Evolutionary conservation across 768 basidiomycete species (phyloP).

Genomic region (Collybia sordida): DNA sequence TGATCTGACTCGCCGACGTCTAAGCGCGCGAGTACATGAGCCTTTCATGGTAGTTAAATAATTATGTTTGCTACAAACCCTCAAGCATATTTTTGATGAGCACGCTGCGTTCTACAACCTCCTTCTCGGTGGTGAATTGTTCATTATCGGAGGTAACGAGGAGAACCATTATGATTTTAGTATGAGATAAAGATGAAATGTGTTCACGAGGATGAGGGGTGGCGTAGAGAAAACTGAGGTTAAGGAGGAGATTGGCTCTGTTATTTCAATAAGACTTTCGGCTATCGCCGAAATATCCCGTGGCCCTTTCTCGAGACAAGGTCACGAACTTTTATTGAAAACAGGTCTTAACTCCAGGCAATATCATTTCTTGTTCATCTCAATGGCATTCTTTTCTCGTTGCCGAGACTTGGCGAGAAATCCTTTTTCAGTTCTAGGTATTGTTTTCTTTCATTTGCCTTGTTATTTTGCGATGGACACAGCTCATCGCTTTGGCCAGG

Average conservation of each 20-base stretch:
- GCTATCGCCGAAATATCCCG: slow-evolving; percentile 36
- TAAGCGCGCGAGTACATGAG: slow-evolving; percentile 27
- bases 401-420: slow-evolving; percentile 32
- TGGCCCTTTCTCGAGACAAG: not conserved
- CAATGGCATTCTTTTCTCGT: slow-evolving; percentile 52
- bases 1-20: slow-evolving; percentile 95
- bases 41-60: no score
- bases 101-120: slow-evolving; percentile 92
- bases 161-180: slow-evolving; percentile 61
- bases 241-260: slow-evolving; percentile 19
- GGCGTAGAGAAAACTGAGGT: slow-evolving; percentile 9
- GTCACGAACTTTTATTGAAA: slow-evolving; percentile 5
- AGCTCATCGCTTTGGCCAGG: slow-evolving; percentile 23
- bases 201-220: slow-evolving; percentile 14
- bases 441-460: slow-evolving; percentile 2
- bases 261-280: slow-evolving; percentile 30
- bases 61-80: slow-evolving; percentile 47
- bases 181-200: slow-evolving; percentile 9
- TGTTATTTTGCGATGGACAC: not conserved
- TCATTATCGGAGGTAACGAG: slow-evolving; percentile 96
- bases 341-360: not conserved
- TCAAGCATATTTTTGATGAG: slow-evolving; percentile 99
- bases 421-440: slow-evolving; percentile 55
- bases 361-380: slow-evolving; percentile 1
- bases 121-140: slow-evolving; percentile 89